Conservation (phyloP, 257 asterid genomes). For the Scutellaria baicalensis region DNA sequence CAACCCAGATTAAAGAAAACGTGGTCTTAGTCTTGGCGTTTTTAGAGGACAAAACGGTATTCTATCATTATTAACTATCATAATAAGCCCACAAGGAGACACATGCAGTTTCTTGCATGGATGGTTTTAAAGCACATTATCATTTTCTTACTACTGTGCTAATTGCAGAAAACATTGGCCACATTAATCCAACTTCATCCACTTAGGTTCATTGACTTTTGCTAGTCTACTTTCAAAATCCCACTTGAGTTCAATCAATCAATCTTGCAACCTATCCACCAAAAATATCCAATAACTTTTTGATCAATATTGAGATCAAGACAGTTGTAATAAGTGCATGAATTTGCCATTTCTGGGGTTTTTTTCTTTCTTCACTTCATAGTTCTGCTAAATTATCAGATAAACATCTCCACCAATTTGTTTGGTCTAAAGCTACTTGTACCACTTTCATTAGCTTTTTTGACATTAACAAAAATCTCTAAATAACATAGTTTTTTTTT, state of each 20-base stretch:
- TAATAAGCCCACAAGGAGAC: neutral
- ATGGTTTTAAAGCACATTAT: neutral
- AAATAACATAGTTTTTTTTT: neutral
- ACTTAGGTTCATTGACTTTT: neutral
- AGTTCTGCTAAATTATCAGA: neutral
- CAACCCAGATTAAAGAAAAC: too few relatives aligned
- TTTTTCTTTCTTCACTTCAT: neutral
- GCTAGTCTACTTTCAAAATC: constrained; percentile 3
- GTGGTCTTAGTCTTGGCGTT: neutral
- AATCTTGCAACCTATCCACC: neutral
- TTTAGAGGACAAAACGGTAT: neutral
- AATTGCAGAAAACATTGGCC: neutral
- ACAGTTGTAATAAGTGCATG: neutral
- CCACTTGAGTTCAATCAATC: neutral
- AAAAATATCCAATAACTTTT: neutral
- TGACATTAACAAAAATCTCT: neutral
- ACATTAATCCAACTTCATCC: neutral
- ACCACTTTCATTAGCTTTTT: neutral
- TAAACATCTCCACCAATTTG: constrained; percentile 9
- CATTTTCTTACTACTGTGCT: neutral
- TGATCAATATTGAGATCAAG: neutral
- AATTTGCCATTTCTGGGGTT: constrained; percentile 17
- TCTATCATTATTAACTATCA: neutral
- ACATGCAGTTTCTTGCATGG: neutral
- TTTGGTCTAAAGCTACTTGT: constrained; percentile 13